A percentile compares a stretch with the other conserved stretches of the same genome.
These are phyloP conservation scores for Salmacisia buchloeana DNA, from an alignment of 1,284 basidiomycete species.

Conservation along the genomic window DNA sequence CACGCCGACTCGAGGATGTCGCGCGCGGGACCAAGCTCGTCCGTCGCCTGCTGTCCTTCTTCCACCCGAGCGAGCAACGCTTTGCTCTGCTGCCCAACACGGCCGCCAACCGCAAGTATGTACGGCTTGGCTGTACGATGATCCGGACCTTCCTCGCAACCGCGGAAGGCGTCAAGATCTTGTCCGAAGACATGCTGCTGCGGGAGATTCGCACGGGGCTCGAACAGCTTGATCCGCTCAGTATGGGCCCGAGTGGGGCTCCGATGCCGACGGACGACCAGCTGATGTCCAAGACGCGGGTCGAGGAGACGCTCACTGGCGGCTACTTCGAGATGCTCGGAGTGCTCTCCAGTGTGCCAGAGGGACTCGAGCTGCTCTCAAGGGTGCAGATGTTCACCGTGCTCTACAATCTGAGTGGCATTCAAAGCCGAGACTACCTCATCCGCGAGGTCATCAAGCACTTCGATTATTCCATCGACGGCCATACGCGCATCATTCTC, in stretches of 20 bases:
- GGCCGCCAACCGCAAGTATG: conserved; percentile 52
- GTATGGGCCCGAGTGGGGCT: conserved; percentile 5
- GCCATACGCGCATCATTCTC: conserved; percentile 59
- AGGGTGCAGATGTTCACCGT: conserved; percentile 88
- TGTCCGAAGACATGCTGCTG: conserved; percentile 81
- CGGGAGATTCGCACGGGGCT: conserved; percentile 80
- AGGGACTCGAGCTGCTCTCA: conserved; percentile 83
- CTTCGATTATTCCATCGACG: conserved; percentile 59
- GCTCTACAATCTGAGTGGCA: conserved; percentile 86
- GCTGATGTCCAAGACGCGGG: conserved; percentile 75
- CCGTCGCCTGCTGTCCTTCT: conserved; percentile 80
- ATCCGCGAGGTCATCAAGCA: conserved; percentile 85
- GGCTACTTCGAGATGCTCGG: conserved; percentile 97
- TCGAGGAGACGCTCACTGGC: conserved; percentile 75
- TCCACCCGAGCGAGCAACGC: conserved; percentile 77
- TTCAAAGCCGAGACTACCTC: conserved; percentile 82
- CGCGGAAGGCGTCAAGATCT: conserved; percentile 74
- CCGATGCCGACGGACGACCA: conserved; percentile 54
- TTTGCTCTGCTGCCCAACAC: conserved; percentile 73
- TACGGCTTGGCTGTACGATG: conserved; percentile 59
- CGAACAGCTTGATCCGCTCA: conserved; percentile 81
- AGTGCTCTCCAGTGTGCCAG: conserved; percentile 73
- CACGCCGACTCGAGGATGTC: conserved; percentile 90
- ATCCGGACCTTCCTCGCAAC: conserved; percentile 76
- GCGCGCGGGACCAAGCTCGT: conserved; percentile 85